Evolutionary conservation across 805 yeast species (phyloP).

Genomic region (Diddensiella caesifluorescens): DNA sequence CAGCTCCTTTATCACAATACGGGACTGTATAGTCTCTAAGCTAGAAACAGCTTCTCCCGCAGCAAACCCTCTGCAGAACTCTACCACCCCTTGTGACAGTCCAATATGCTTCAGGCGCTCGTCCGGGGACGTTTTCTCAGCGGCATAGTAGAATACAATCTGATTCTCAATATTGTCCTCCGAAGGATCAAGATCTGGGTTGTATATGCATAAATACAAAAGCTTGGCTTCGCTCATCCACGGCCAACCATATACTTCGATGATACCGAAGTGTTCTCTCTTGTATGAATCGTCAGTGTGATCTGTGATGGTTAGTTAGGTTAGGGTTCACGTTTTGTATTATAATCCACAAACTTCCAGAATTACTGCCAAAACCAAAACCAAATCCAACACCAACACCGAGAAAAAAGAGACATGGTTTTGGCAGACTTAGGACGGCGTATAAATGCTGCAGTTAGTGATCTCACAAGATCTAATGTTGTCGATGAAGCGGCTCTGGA

Average conservation of each 20-base stretch:
- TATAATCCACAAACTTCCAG: too few relatives aligned
- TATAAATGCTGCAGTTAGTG: constrained; percentile 67
- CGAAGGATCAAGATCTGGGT: constrained; percentile 33
- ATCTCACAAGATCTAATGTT: constrained; percentile 50
- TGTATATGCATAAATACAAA: constrained; percentile 32
- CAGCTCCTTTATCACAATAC: constrained; percentile 31
- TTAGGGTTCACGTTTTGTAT: too few relatives aligned
- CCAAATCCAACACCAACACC: too few relatives aligned
- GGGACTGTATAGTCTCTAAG: constrained; percentile 34
- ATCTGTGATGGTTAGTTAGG: too few relatives aligned
- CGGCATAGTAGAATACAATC: constrained; percentile 33
- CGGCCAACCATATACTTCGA: too few relatives aligned
- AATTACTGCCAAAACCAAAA: too few relatives aligned
- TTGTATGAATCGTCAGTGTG: too few relatives aligned
- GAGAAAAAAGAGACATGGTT: constrained; percentile 46
- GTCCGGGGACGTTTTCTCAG: constrained; percentile 24
- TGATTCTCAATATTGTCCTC: constrained; percentile 35
- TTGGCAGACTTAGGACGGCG: constrained; percentile 74
- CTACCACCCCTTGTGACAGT: constrained; percentile 38
- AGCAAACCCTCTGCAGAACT: constrained; percentile 23
- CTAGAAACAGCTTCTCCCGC: constrained; percentile 18
- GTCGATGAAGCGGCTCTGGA: constrained; percentile 63
- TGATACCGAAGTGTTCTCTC: too few relatives aligned
- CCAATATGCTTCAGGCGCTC: constrained; percentile 39
- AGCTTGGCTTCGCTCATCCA: constrained; percentile 5